Evolutionary conservation across 208 protist species (phyloP), one percentile per base, ranked within the genome.

Genomic region (Sergeia podlipaevii): DNA sequence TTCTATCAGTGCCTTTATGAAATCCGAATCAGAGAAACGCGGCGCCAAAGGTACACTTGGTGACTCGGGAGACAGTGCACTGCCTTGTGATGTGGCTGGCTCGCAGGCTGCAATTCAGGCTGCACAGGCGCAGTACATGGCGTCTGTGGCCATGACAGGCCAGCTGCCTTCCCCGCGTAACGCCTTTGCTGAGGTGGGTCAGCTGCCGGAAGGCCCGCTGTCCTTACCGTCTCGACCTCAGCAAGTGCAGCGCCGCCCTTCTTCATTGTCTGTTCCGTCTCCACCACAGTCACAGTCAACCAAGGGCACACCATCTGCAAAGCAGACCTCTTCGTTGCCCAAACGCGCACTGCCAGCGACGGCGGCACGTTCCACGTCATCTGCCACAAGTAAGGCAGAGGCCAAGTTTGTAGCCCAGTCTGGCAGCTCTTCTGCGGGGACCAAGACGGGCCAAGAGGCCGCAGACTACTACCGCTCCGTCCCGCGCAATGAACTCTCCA

Each of bases 1-100:
- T n/a, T 87, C 86, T n/a, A 72, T 93, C 49, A 78, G 79, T 6
- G 86, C 73, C 24, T 93, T 93, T 29, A 55, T 90, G 65, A 89
- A 87, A 50, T 65, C 75, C 8, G 63, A 68, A 4, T 55, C 52
- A 18, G 69, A 84, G 36, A 75, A 75, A 30, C 46, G 62, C 39
- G 30, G 6, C 11, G 47, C 46, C 29, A n/a, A n/a, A n/a, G 30
- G 60, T 2, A 11, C 59, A 6, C 37, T 52, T 21, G 46, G 53
- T 15, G 42, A 27, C 21, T n/a, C 13, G 43, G 62, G 29, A 4
- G 57, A 23, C 15, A 58, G 59, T 18, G 34, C 59, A 20, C 54
- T 91, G n/a, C 82, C 86, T 15, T 93, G 86, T 48, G 77, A 76
- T n/a, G 41, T 70, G 51, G 59, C 63, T 0, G 74, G 70, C 13